phyloP scores from a whole-genome alignment of 2,329 filamentous ascomycete species.

The Beauveria sp. region DNA sequence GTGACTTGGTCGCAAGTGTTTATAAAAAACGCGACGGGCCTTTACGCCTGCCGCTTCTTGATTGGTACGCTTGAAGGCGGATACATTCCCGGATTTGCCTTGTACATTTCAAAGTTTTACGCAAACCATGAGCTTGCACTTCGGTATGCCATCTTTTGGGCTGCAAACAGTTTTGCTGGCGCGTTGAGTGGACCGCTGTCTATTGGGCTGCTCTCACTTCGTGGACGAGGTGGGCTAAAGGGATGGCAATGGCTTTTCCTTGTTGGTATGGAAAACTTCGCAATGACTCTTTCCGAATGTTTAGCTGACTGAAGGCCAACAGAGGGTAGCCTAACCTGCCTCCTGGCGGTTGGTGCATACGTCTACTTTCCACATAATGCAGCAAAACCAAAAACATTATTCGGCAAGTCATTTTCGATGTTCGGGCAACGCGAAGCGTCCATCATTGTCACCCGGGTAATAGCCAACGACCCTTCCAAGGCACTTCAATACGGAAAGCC shows the following conservation, averaged over 20 bases:
- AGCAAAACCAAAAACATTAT: constrained; percentile 19
- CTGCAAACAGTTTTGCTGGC: constrained; percentile 22
- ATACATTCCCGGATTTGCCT: constrained; percentile 24
- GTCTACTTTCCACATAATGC: constrained; percentile 22
- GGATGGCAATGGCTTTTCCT: constrained; percentile 27
- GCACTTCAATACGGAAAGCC: constrained; percentile 18
- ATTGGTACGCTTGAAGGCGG: constrained; percentile 24
- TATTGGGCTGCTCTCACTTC: constrained; percentile 21
- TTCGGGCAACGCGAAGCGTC: constrained; percentile 20
- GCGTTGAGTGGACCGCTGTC: constrained; percentile 21
- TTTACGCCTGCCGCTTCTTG: constrained; percentile 22
- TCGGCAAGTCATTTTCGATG: constrained; percentile 18
- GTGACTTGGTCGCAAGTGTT: constrained; percentile 23
- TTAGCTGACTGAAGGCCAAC: too few species aligned
- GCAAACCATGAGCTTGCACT: constrained; percentile 22
- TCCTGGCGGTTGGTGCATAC: constrained; percentile 19
- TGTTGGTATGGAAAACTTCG: constrained; percentile 15
- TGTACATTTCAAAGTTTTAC: constrained; percentile 25
- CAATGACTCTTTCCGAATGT: too few species aligned
- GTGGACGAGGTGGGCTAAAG: constrained; percentile 17
- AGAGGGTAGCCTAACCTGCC: constrained; percentile 23
- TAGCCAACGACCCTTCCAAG: constrained; percentile 23
- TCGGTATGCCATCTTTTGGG: constrained; percentile 24
- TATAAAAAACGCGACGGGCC: constrained; percentile 17
- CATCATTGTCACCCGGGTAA: constrained; percentile 21